Base-by-base conservation (phyloP, 352 stramenopile genomes). In the Phytophthora melonis region DNA sequence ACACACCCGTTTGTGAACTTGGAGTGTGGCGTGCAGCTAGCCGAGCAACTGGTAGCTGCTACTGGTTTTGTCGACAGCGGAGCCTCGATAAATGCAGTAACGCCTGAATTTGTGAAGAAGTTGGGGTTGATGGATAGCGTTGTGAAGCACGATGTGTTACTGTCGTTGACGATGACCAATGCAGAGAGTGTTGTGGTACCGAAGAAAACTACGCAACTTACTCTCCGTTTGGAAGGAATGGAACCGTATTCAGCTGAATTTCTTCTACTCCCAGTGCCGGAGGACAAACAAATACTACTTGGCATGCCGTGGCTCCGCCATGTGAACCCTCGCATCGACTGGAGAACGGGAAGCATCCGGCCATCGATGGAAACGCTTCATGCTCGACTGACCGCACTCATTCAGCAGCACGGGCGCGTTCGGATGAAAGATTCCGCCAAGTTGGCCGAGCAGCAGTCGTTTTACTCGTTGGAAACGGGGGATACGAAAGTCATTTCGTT, bases 261-360 rank as follows among this genome's bases (percentile, higher is more conserved):
- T 45, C 16, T 27, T 45, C 18, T 59, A 5, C 4, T 49, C 1
- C 9, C 23, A 25, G 23, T 25, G 23, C 23, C 23, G 23, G 23
- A 25, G 23, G 23, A 25, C 23, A 25, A 25, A 25, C 16, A 61
- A 6, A 25, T 69, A 19, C 30, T 69, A 18, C 62, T 69, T 9
- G 62, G 62, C 3, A 55, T 69, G 39, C 62, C 62, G 21, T 62
- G 62, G 36, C 8, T 66, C 0, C 27, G 25, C 5, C 5, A 36
- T 3, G 19, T 8, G 59, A 58, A 66, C 8, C 45, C 25, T n/a
- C 18, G 8, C 45, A 66, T 66, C 7, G 43, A 32, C 21, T 66
- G 25, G 45, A 19, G 19, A 34, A 58, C 11, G 14, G 59, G 18
- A 0, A 4, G 8, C 18, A 66, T 57, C 32, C 23, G 59, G 18